Percentiles rank a stretch among this genome's conserved stretches.
phyloP scores from a whole-genome alignment of 805 yeast genomes.

The Candida chilensis region DNA sequence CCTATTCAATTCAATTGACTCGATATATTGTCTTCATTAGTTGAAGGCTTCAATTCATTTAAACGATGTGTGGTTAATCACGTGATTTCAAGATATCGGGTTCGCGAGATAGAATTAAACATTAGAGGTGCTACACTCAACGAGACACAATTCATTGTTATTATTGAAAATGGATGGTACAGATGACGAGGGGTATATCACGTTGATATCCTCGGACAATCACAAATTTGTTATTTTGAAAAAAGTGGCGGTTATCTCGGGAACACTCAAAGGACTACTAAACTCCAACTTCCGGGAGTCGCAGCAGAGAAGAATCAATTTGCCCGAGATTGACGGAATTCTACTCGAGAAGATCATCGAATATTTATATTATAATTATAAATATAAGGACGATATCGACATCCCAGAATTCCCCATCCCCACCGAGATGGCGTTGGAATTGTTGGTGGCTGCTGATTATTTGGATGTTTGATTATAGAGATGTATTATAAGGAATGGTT shows the following conservation, averaged over 20 bases:
- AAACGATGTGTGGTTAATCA: too few relatives aligned
- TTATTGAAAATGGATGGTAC: constrained; percentile 10
- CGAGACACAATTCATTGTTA: too few relatives aligned
- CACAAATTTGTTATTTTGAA: constrained; percentile 50
- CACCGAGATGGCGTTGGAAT: constrained; percentile 87
- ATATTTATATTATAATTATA: constrained; percentile 67
- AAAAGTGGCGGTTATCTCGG: constrained; percentile 72
- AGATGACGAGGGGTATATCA: constrained; percentile 31
- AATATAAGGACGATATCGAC: constrained; percentile 51
- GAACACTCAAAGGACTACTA: constrained; percentile 51
- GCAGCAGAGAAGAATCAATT: constrained; percentile 40
- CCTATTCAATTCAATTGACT: too few relatives aligned
- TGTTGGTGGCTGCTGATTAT: constrained; percentile 89
- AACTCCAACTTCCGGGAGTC: constrained; percentile 49
- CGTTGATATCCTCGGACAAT: constrained; percentile 67
- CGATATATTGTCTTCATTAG: too few relatives aligned
- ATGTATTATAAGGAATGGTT: too few relatives aligned
- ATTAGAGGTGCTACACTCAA: too few relatives aligned
- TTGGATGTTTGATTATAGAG: constrained; percentile 56
- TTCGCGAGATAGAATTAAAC: too few relatives aligned
- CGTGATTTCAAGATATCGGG: too few relatives aligned
- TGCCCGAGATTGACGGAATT: constrained; percentile 61
- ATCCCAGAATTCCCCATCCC: constrained; percentile 88
- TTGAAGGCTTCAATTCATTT: too few relatives aligned
- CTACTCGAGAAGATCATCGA: constrained; percentile 77